A percentile compares a stretch with the other conserved stretches of the same genome.
phyloP scores from a whole-genome alignment of 306 rosid species.

The Alnus rubra region DNA sequence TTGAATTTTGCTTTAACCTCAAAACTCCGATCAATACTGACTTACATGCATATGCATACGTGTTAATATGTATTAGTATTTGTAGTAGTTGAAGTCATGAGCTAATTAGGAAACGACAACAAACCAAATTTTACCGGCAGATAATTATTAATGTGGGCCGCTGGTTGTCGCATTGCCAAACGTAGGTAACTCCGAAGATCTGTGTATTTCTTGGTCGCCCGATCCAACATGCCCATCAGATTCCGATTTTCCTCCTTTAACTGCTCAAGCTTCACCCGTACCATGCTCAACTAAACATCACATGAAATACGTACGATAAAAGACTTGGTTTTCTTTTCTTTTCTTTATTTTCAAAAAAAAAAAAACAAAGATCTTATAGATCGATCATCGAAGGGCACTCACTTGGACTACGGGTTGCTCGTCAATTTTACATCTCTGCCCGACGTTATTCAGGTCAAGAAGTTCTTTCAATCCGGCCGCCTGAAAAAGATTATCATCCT shows the following conservation, averaged over 20 bases:
- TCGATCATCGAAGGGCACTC: not conserved
- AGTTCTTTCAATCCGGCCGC: conserved; percentile 1
- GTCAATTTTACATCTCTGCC: conserved; percentile 12
- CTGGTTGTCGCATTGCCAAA: conserved; percentile 25
- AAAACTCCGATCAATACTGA: too few relatives aligned
- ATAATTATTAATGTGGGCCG: conserved; percentile 1
- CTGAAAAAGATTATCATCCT: not conserved
- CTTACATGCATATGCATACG: too few relatives aligned
- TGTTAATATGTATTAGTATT: too few relatives aligned
- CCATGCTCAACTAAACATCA: conserved; percentile 23
- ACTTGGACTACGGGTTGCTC: conserved; percentile 28
- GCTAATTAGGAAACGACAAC: not conserved
- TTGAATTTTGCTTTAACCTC: too few relatives aligned
- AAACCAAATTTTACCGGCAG: conserved; percentile 37
- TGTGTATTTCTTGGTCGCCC: conserved; percentile 26
- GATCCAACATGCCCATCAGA: conserved; percentile 30
- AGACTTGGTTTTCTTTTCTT: too few relatives aligned
- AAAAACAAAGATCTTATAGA: not conserved
- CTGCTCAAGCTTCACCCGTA: conserved; percentile 38
- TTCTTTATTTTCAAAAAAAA: not conserved
- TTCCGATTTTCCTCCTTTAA: conserved; percentile 43
- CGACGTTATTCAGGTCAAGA: conserved; percentile 25
- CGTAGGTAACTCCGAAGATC: conserved; percentile 34
- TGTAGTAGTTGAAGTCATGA: too few relatives aligned
- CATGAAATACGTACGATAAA: not conserved